These are phyloP conservation scores for Corrigiola litoralis DNA, from an alignment of 179 eudicot genomes.

Conservation along the genomic window DNA sequence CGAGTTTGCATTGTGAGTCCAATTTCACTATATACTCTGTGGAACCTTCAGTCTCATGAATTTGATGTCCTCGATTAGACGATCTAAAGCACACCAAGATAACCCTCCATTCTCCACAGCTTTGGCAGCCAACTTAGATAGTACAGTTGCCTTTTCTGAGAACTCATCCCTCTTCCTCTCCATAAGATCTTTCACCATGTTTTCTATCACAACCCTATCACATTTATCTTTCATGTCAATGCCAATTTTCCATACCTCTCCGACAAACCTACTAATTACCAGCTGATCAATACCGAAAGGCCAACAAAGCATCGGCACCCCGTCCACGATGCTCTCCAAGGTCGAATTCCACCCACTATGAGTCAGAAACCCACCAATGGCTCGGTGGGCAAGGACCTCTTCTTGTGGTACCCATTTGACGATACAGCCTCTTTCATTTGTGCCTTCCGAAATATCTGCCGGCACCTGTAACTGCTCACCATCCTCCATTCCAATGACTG, in stretches of 20 bases:
- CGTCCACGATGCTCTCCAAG: conserved; percentile 32
- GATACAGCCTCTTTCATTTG: conserved; percentile 19
- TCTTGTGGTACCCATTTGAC: conserved; percentile 35
- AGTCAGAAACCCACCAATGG: conserved; percentile 33
- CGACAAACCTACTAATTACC: conserved; percentile 31
- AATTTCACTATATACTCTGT: neutral
- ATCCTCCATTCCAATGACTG: conserved; percentile 6
- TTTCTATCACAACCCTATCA: conserved; percentile 20
- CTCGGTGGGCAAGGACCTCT: conserved; percentile 27
- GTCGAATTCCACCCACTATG: conserved; percentile 41
- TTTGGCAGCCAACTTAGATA: conserved; percentile 21
- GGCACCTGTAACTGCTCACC: conserved; percentile 4
- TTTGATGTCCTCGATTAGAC: conserved; percentile 28
- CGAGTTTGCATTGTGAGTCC: neutral
- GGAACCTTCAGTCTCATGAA: conserved; percentile 20
- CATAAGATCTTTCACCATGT: conserved; percentile 25
- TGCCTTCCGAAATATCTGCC: conserved; percentile 17
- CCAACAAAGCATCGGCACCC: conserved; percentile 39
- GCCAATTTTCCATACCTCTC: conserved; percentile 33
- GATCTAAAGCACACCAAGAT: conserved; percentile 25
- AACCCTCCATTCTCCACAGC: conserved; percentile 29
- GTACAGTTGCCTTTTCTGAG: conserved; percentile 4
- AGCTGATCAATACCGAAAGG: conserved; percentile 31
- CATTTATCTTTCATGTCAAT: conserved; percentile 37
- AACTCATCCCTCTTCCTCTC: conserved; percentile 12